A percentile compares a stretch with the other conserved stretches of the same genome.
These are phyloP conservation scores for Leucosporidium yakuticum DNA, from an alignment of 768 basidiomycete species.

Conservation along the genomic window DNA sequence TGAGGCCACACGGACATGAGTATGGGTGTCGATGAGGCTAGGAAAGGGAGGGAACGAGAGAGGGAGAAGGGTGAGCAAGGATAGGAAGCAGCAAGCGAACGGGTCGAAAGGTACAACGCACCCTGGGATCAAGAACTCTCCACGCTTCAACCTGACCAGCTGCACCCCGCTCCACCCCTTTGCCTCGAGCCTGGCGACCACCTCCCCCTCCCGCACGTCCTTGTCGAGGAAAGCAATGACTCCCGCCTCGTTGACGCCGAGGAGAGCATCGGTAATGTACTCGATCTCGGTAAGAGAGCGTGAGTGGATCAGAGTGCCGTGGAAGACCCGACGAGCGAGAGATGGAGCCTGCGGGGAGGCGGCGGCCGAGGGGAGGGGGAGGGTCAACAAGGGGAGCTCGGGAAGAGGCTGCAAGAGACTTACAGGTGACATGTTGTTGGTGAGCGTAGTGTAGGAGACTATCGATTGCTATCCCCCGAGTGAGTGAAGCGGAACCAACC, in stretches of 20 bases:
- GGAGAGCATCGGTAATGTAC: conserved; percentile 28
- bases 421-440: too few relatives aligned
- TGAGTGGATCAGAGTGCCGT: conserved; percentile 34
- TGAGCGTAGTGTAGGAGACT: too few relatives aligned
- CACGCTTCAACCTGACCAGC: conserved; percentile 3
- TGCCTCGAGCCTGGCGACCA: conserved; percentile 1
- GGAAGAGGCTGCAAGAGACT: too few relatives aligned
- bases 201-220: conserved; percentile 8
- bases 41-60: neutral
- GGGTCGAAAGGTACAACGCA: neutral
- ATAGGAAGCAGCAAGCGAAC: neutral
- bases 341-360: neutral
- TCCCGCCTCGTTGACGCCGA: conserved; percentile 37
- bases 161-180: conserved; percentile 15
- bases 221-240: conserved; percentile 36
- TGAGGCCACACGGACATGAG: conserved; percentile 27
- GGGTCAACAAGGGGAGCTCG: too few relatives aligned
- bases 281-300: conserved; percentile 31
- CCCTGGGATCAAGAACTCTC: conserved; percentile 38
- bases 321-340: conserved; percentile 19
- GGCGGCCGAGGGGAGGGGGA: neutral
- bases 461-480: too few relatives aligned
- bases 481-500: too few relatives aligned
- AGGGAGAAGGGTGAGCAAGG: neutral
- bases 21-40: conserved; percentile 37